Percentiles rank a stretch among this genome's conserved stretches.
These are phyloP conservation scores for Tuber brumale DNA, from an alignment of 495 filamentous ascomycete species.

Conservation along the genomic window DNA sequence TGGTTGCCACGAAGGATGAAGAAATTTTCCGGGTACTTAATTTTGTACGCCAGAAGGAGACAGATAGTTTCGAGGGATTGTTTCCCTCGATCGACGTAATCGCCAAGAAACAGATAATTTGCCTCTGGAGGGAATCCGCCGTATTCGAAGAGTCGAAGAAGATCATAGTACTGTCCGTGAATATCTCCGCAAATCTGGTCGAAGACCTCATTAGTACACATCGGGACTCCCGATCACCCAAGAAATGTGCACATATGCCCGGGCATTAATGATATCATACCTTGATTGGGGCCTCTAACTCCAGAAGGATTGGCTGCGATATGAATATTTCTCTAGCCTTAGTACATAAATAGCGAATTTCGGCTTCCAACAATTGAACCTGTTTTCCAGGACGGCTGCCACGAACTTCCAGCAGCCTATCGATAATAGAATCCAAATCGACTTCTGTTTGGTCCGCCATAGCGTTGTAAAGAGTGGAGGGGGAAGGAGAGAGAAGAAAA, in stretches of 20 bases:
- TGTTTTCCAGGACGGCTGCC: constrained; percentile 97
- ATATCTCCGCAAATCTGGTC: constrained; percentile 98
- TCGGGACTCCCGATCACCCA: neutral
- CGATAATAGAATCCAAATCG: constrained; percentile 98
- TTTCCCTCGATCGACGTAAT: constrained; percentile 98
- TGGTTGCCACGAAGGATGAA: constrained; percentile 98
- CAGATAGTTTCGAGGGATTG: constrained; percentile 99
- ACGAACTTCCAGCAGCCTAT: constrained; percentile 92
- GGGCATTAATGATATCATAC: constrained; percentile 49
- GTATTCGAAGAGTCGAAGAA: constrained; percentile 95
- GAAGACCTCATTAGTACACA: constrained; percentile 9
- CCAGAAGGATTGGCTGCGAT: constrained; percentile 93
- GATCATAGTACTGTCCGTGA: constrained; percentile 98
- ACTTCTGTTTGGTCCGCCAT: constrained; percentile 98
- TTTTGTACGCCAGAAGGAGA: constrained; percentile 96
- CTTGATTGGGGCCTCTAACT: constrained; percentile 98
- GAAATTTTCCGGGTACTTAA: constrained; percentile 99
- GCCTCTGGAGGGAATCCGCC: constrained; percentile 97
- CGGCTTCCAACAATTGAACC: constrained; percentile 90
- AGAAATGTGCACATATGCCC: constrained; percentile 9
- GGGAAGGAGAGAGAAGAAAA: constrained; percentile 2
- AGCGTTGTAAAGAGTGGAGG: constrained; percentile 29
- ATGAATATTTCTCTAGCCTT: constrained; percentile 99
- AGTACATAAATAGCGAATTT: constrained; percentile 96
- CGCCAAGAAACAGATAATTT: constrained; percentile 98